Evolutionary conservation across 2,329 filamentous ascomycete genomes (phyloP), one percentile per base, ranked within the genome.

Genomic region (Tolypocladium endophyticum): DNA sequence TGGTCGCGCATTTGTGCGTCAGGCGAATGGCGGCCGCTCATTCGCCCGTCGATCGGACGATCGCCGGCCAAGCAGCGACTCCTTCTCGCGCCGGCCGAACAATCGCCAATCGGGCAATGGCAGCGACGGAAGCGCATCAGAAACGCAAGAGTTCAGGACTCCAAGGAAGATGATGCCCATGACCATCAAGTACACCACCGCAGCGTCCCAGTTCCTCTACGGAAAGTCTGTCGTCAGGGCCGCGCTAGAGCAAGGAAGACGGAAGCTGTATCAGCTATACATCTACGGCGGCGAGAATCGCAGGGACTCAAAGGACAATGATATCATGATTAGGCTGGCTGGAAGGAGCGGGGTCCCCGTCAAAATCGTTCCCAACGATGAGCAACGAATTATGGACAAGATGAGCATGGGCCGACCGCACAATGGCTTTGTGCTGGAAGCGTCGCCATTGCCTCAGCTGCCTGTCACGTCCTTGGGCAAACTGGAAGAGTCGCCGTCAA

Each of bases 201-300:
- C 93, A 0, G 90, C 90, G 6, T 96, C 92, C 0, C 88, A 96
- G 62, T 97, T 97, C 66, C 78, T 99, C 2, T 97, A 96, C 70
- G 94, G 94, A 7, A 84, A 83, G 53, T 89, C 88, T 2, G 86
- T 90, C 1, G 90, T 97, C 28, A 81, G 88, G 63, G 89, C 92
- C 25, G 92, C 92, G 0, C 77, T 99, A 25, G 85, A 81, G 64
- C 71, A 75, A 55, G 78, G 78, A 14, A 81, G 85, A 39, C 86
- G 94, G 60, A 86, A 89, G 67, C 74, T 96, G 3, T 96, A 97
- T 76, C 89, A 86, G 59, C 81, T 99, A 4, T 96, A 97, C 71
- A 77, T 96, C 14, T 87, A 88, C 69, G 79, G 77, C 55, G 81
- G 82, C 14, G 75, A 80, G 55, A 84, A 84, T 58, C 77, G 83